These are phyloP conservation scores for Keithomyces neogunnii DNA, from an alignment of 2,329 filamentous ascomycete species.

Conservation along the genomic window DNA sequence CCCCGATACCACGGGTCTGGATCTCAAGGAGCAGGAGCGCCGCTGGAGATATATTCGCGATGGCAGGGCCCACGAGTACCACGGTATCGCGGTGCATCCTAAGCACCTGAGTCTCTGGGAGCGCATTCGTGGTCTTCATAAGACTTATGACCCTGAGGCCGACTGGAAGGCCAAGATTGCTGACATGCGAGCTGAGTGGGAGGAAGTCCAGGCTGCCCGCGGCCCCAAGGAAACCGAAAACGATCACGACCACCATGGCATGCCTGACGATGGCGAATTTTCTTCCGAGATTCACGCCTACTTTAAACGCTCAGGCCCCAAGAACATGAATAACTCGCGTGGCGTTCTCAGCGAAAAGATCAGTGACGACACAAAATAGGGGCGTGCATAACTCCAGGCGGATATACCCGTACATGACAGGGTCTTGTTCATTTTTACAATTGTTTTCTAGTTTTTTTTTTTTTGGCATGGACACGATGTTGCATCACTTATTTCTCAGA, in stretches of 20 bases:
- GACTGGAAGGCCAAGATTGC: conserved; percentile 80
- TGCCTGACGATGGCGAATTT: conserved; percentile 40
- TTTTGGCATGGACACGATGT: neutral
- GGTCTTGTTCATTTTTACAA: too few species aligned
- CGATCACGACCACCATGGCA: conserved; percentile 21
- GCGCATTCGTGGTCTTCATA: conserved; percentile 66
- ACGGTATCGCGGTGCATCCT: conserved; percentile 86
- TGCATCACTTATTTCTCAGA: neutral
- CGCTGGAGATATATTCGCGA: conserved; percentile 81
- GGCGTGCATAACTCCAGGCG: neutral
- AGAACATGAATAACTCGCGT: conserved; percentile 6
- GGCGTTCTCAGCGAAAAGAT: conserved; percentile 23
- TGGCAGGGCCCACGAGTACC: conserved; percentile 74
- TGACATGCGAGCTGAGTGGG: conserved; percentile 66
- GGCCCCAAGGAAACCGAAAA: conserved; percentile 40
- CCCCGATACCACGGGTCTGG: conserved; percentile 93
- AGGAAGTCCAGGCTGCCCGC: conserved; percentile 37
- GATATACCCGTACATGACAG: neutral
- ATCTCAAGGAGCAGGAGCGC: conserved; percentile 94
- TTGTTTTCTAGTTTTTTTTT: neutral
- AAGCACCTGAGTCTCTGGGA: conserved; percentile 86
- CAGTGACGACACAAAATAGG: conserved; percentile 2
- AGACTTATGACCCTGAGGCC: conserved; percentile 71
- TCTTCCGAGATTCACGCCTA: conserved; percentile 46
- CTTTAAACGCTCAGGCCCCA: conserved; percentile 36